These are phyloP conservation scores for Boletus patriciae DNA, from an alignment of 768 basidiomycete species.

Conservation along the genomic window DNA sequence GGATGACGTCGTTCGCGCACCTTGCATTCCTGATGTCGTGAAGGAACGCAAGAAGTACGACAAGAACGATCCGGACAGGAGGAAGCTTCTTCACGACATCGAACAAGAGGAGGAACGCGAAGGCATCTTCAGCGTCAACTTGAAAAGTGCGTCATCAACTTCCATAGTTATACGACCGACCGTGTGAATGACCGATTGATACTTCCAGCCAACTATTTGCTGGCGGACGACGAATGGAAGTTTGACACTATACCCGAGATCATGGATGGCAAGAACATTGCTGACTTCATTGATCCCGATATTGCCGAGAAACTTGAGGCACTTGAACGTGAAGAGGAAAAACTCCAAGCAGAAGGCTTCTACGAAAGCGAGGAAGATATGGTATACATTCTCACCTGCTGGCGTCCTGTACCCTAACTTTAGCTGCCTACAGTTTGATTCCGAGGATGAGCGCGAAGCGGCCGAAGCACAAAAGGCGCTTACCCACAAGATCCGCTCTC, in stretches of 20 bases:
- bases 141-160: constrained; percentile 61
- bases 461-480: constrained; percentile 58
- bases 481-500: constrained; percentile 67
- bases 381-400: constrained; percentile 41
- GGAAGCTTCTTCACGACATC: constrained; percentile 71
- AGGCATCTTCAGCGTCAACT: constrained; percentile 87
- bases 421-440: constrained; percentile 39
- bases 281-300: constrained; percentile 98
- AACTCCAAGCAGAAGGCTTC: constrained; percentile 90
- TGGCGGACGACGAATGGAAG: constrained; percentile 93
- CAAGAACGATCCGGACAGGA: constrained; percentile 79
- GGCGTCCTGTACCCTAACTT: not conserved
- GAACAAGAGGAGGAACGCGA: constrained; percentile 87
- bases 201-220: constrained; percentile 79
- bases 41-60: constrained; percentile 80
- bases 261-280: constrained; percentile 97
- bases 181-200: constrained; percentile 3
- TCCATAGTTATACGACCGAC: not conserved
- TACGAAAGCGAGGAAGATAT: constrained; percentile 90
- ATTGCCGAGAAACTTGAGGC: constrained; percentile 97
- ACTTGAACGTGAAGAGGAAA: constrained; percentile 94
- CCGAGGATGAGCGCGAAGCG: constrained; percentile 81
- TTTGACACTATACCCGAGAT: constrained; percentile 97
- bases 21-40: constrained; percentile 87
- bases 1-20: constrained; percentile 83